Conservation (phyloP, 768 basidiomycete species). For the Hemileccinum impolitum region DNA sequence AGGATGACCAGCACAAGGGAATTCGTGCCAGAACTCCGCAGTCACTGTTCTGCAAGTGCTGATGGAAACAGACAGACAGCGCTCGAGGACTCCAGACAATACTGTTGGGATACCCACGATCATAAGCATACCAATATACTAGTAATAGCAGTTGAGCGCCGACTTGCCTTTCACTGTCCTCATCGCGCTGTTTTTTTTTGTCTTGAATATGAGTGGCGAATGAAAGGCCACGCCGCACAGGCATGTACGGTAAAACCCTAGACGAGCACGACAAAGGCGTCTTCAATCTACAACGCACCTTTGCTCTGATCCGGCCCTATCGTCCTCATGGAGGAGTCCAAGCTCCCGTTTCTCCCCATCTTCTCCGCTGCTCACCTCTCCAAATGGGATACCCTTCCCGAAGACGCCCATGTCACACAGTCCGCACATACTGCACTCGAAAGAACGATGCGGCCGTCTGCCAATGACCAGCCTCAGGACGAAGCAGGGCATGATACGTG, state of each 20-base stretch:
- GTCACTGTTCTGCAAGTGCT: too few species aligned
- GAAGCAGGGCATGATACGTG: background rate
- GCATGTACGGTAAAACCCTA: conserved; percentile 4
- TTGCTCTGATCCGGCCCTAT: background rate
- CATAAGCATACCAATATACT: too few species aligned
- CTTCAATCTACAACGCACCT: background rate
- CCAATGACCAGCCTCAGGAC: background rate
- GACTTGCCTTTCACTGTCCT: too few species aligned
- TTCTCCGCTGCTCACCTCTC: conserved; percentile 33
- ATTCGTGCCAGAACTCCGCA: too few species aligned
- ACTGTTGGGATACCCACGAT: too few species aligned
- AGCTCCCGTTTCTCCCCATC: conserved; percentile 20
- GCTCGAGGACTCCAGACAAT: too few species aligned
- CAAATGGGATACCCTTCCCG: conserved; percentile 21
- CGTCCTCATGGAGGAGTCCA: conserved; percentile 5
- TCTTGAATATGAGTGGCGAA: background rate
- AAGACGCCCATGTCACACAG: background rate
- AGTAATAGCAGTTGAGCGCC: too few species aligned
- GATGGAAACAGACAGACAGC: too few species aligned
- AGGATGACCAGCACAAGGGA: too few species aligned
- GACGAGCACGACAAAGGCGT: background rate
- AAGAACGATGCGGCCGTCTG: background rate
- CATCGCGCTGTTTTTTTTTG: too few species aligned
- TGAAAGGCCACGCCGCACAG: conserved; percentile 10
- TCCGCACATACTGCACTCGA: background rate